Base-by-base conservation (phyloP, 176 grass and related monocot species). In the Eleusine indica region DNA sequence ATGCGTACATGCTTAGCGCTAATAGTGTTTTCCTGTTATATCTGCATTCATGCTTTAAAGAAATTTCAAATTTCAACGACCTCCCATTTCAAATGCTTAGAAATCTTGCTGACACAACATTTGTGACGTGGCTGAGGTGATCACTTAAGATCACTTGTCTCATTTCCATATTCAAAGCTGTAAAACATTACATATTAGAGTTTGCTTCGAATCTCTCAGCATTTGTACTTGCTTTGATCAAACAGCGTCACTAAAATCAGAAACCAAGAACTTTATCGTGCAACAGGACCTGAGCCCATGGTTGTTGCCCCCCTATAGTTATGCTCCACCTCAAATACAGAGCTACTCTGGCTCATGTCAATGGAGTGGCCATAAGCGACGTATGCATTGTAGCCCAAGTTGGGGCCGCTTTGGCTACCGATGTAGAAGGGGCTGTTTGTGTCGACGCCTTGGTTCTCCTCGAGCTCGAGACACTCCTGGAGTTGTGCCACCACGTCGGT, bases 281-380 rank as follows among this genome's bases (percentile, higher is more conserved):
- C 78, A 38, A 46, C 51, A 18, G 88, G 91, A 11, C 91, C 85
- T 0, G 54, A 73, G 28, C 4, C 13, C 74, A 83, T 80, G n/a
- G 86, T 86, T 46, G 86, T 28, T 41, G n/a, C 40, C 38, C 86
- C 91, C 32, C 39, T 58, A 7, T 91, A 65, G 38, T 74, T 58
- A 15, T 83, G 68, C 17, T 91, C 91, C 38, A 73, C 35, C 63
- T 88, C 88, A 63, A 75, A 83, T 3, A 32, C 42, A 16, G 29
- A 56, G 43, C 17, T 86, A 30, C 10, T 81, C 12, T 77, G 86
- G n/a, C 65, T 88, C 51, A 73, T 82, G 37, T 85, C 67, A 7
- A 71, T 90, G 19, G 71, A 69, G 9, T 38, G 76, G 16, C 41
- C 60, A 17, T 71, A 43, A 7, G 37, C 9, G 39, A 7, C 1